Conservation (phyloP, 2,329 filamentous ascomycete genomes). For the Elsinoe necatrix region DNA sequence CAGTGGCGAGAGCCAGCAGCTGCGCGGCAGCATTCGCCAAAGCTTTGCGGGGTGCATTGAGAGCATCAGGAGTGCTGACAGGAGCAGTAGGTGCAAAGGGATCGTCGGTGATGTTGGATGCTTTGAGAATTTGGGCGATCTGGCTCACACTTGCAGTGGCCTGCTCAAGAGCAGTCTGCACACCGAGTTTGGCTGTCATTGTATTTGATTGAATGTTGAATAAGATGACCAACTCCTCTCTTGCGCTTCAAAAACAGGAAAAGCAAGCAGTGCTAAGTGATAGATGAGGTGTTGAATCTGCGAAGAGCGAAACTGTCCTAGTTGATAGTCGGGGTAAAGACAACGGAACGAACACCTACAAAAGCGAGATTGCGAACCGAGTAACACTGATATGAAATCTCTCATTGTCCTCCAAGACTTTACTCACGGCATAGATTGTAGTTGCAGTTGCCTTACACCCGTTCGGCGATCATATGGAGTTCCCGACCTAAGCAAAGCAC, state of each 20-base stretch:
- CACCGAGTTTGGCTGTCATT: slow-evolving; percentile 11
- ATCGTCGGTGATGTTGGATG: slow-evolving; percentile 6
- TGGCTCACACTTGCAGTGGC: slow-evolving; percentile 12
- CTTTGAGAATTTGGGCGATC: slow-evolving; percentile 5
- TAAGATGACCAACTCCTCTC: slow-evolving; percentile 1
- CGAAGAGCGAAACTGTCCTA: background rate
- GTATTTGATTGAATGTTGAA: slow-evolving; percentile 1
- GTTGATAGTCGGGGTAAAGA: slow-evolving; percentile 4
- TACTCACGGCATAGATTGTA: background rate
- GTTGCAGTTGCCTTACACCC: slow-evolving; percentile 5
- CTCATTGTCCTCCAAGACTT: background rate
- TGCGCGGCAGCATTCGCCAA: slow-evolving; percentile 20
- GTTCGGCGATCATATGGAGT: slow-evolving; percentile 12
- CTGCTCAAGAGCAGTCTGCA: slow-evolving; percentile 14
- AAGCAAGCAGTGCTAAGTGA: slow-evolving; percentile 1
- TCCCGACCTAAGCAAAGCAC: slow-evolving; percentile 11
- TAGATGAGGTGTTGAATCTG: slow-evolving; percentile 9
- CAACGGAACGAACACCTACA: background rate
- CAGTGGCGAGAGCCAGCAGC: slow-evolving; percentile 19
- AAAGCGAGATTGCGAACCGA: slow-evolving; percentile 5
- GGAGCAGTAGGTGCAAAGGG: slow-evolving; percentile 1
- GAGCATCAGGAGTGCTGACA: slow-evolving; percentile 2
- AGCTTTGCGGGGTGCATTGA: slow-evolving; percentile 13
- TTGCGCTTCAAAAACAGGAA: background rate
- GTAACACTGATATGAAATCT: slow-evolving; percentile 2